phyloP scores from a whole-genome alignment of 176 grass and related monocot species.

The Luzula sylvatica region DNA sequence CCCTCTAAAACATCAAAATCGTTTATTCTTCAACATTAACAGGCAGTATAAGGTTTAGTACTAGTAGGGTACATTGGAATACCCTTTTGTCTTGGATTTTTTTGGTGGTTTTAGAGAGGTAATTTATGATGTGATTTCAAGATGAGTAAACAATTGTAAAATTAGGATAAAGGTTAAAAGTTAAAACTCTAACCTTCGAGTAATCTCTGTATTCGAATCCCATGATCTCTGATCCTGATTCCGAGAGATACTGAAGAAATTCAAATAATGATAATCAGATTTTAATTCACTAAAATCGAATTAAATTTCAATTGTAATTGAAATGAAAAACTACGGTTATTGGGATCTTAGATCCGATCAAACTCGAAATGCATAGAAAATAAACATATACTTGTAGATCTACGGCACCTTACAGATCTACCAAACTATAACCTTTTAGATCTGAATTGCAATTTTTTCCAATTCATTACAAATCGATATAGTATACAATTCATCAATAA shows the following conservation, averaged over 20 bases:
- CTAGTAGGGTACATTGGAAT: too few relatives aligned
- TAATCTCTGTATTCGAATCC: constrained; percentile 32
- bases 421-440: neutral
- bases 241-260: too few relatives aligned
- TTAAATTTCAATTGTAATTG: neutral
- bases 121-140: too few relatives aligned
- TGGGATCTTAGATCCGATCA: constrained; percentile 8
- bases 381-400: neutral
- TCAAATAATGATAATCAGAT: too few relatives aligned
- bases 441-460: constrained; percentile 4
- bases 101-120: too few relatives aligned
- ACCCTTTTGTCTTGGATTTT: too few relatives aligned
- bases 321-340: constrained; percentile 8
- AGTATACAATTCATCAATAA: neutral
- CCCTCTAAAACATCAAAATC: neutral
- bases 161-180: neutral
- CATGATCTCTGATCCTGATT: constrained; percentile 24
- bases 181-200: constrained; percentile 23
- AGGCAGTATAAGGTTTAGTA: neutral
- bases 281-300: neutral
- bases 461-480: neutral
- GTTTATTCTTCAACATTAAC: neutral
- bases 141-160: neutral
- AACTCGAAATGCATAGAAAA: too few relatives aligned
- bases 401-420: neutral